phyloP scores from a whole-genome alignment of 78 protist genomes.

The Dictyostelium intermedium region DNA sequence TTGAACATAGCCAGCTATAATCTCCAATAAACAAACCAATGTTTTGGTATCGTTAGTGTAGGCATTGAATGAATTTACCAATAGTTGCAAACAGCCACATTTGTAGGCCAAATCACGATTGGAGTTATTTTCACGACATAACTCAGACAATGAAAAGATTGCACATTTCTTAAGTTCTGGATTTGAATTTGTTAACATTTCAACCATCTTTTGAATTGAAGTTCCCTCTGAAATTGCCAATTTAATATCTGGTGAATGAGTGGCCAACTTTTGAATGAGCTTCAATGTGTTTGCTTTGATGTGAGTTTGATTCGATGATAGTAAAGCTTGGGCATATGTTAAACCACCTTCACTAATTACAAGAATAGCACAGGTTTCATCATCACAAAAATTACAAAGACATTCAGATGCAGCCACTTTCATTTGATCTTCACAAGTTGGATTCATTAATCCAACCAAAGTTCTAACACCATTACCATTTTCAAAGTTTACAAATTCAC shows the following conservation, averaged over 20 bases:
- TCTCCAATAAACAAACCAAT: conserved; percentile 51
- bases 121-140: conserved; percentile 44
- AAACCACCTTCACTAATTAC: conserved; percentile 62
- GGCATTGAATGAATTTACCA: conserved; percentile 17
- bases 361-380: conserved; percentile 49
- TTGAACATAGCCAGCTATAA: conserved; percentile 34
- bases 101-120: conserved; percentile 67
- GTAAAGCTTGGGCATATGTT: conserved; percentile 37
- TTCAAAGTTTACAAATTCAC: conserved; percentile 53
- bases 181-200: conserved; percentile 48
- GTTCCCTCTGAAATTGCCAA: conserved; percentile 65
- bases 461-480: conserved; percentile 58
- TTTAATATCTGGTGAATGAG: conserved; percentile 71
- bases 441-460: conserved; percentile 45
- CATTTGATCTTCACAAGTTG: conserved; percentile 25
- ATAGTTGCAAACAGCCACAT: conserved; percentile 33
- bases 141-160: conserved; percentile 63
- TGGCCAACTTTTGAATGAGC: conserved; percentile 29
- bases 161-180: conserved; percentile 72
- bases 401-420: conserved; percentile 49
- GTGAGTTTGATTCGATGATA: conserved; percentile 24
- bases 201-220: conserved; percentile 66
- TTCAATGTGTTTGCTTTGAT: conserved; percentile 60
- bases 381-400: conserved; percentile 64
- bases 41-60: conserved; percentile 32